These are phyloP conservation scores for Bacidia gigantensis DNA, from an alignment of 495 filamentous ascomycete species.

Conservation along the genomic window DNA sequence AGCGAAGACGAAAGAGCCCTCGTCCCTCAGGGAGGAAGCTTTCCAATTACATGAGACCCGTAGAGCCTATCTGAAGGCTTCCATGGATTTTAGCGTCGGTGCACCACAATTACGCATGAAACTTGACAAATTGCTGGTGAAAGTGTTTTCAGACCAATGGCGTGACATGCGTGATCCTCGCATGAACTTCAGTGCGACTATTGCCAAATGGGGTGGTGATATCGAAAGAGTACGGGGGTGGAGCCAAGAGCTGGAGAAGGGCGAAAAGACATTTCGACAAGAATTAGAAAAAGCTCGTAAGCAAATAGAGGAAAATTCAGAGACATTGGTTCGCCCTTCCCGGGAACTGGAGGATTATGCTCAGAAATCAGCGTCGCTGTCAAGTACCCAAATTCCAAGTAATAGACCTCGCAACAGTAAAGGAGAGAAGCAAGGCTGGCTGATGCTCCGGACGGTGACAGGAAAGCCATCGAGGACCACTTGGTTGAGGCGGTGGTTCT, in stretches of 20 bases:
- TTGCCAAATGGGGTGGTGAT: conserved; percentile 54
- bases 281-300: conserved; percentile 67
- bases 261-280: conserved; percentile 60
- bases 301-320: conserved; percentile 69
- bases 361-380: conserved; percentile 74
- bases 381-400: conserved; percentile 31
- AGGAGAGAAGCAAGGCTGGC: conserved; percentile 85
- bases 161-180: conserved; percentile 59
- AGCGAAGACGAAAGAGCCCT: conserved; percentile 86
- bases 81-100: conserved; percentile 81
- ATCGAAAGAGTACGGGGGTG: conserved; percentile 85
- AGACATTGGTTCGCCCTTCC: conserved; percentile 58
- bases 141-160: conserved; percentile 73
- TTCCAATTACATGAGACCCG: conserved; percentile 92
- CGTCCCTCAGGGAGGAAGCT: conserved; percentile 80
- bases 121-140: conserved; percentile 75
- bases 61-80: conserved; percentile 78
- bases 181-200: conserved; percentile 40
- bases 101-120: conserved; percentile 69
- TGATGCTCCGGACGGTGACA: conserved; percentile 66
- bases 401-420: conserved; percentile 17
- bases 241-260: conserved; percentile 81
- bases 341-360: conserved; percentile 90
- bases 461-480: conserved; percentile 77
- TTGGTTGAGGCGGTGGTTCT: conserved; percentile 91